A percentile compares a stretch with the other conserved stretches of the same genome.
Evolutionary conservation across 257 asterid genomes (phyloP).

Genomic region (Solanum pimpinellifolium): DNA sequence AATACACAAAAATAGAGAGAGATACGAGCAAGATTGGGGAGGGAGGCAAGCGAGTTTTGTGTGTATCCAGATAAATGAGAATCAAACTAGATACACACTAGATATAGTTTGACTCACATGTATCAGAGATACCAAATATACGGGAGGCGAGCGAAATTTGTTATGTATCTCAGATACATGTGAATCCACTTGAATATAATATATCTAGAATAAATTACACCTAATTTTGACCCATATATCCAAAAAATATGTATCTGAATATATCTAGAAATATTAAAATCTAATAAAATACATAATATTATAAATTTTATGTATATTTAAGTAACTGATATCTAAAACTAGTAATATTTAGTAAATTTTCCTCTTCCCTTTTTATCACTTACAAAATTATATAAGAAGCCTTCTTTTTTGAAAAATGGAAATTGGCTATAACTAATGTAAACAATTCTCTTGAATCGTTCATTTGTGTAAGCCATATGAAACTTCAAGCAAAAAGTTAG

Average conservation of each 20-base stretch:
- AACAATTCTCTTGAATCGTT: background rate
- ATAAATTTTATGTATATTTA: no score
- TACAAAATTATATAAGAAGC: background rate
- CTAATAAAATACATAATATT: no score
- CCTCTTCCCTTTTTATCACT: background rate
- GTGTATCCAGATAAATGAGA: background rate
- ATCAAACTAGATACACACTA: background rate
- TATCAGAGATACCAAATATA: no score
- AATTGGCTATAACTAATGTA: background rate
- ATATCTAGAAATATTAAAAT: no score
- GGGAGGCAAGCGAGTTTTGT: background rate
- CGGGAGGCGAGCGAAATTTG: background rate
- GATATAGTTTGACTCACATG: background rate
- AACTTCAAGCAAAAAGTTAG: background rate
- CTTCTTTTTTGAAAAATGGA: background rate
- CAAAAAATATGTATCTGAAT: no score
- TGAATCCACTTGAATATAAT: no score
- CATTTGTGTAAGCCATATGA: background rate
- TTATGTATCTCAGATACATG: background rate
- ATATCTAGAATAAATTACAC: background rate
- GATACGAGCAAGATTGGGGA: no score
- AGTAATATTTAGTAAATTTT: background rate
- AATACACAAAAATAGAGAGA: background rate
- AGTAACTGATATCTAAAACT: background rate
- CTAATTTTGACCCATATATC: background rate